Evolutionary conservation across 441 rosid genomes (phyloP).

Genomic region (Erysimum cheiri): DNA sequence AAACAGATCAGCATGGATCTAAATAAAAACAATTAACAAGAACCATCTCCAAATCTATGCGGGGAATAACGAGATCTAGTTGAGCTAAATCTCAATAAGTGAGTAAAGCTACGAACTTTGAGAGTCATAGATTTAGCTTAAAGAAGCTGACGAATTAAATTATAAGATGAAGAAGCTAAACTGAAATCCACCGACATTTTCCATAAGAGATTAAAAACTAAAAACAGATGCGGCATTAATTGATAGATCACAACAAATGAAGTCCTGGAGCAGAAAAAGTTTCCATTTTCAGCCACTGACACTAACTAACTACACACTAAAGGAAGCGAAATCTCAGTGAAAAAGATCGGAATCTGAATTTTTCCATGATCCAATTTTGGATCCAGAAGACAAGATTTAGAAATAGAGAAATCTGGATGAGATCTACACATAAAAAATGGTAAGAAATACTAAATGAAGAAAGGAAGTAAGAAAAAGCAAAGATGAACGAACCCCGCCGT

Average conservation of each 20-base stretch:
- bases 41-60: no score
- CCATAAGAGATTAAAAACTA: not conserved
- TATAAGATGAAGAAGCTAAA: constrained; percentile 18
- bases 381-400: constrained; percentile 13
- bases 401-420: constrained; percentile 21
- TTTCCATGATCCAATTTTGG: not conserved
- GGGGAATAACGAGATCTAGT: constrained; percentile 25
- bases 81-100: constrained; percentile 12
- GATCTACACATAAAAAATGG: constrained; percentile 47
- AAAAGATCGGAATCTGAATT: constrained; percentile 24
- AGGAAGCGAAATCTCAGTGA: constrained; percentile 19
- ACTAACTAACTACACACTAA: constrained; percentile 25
- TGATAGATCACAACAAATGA: constrained; percentile 11
- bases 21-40: constrained; percentile 3
- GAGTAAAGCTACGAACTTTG: constrained; percentile 22
- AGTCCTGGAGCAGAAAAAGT: constrained; percentile 26
- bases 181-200: constrained; percentile 32
- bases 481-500: constrained; percentile 71
- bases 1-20: constrained; percentile 27
- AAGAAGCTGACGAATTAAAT: not conserved
- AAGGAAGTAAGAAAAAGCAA: not conserved
- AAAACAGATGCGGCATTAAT: not conserved
- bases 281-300: constrained; percentile 30
- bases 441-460: not conserved
- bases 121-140: constrained; percentile 1